These are phyloP conservation scores for Parascedosporium putredinis DNA, from an alignment of 2,329 filamentous ascomycete genomes.

Conservation along the genomic window DNA sequence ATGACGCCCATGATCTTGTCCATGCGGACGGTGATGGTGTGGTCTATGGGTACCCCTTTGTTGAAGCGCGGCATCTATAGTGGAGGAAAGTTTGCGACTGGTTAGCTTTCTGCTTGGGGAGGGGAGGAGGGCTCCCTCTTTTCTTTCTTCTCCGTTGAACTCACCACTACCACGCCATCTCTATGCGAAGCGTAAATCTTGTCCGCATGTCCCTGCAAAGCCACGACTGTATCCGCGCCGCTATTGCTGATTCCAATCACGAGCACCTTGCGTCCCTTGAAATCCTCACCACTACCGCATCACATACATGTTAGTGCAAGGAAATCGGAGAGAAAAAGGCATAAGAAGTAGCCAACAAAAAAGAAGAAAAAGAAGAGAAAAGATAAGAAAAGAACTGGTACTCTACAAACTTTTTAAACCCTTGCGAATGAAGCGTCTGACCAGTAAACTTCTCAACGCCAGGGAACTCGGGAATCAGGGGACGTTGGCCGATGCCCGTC, in stretches of 20 bases:
- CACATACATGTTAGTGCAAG: too few species aligned
- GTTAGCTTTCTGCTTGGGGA: not conserved
- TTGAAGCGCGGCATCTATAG: conserved; percentile 18
- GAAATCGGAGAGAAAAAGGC: too few species aligned
- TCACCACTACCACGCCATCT: conserved; percentile 25
- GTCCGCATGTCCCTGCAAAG: conserved; percentile 22
- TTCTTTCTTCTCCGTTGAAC: conserved; percentile 9
- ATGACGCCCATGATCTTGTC: conserved; percentile 20
- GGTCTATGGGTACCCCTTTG: conserved; percentile 25
- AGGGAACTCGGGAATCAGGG: conserved; percentile 24
- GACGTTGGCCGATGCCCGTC: conserved; percentile 22
- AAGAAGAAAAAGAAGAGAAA: too few species aligned
- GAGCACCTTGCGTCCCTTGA: conserved; percentile 30
- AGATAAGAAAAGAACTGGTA: too few species aligned
- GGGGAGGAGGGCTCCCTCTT: too few species aligned
- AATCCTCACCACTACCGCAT: conserved; percentile 17
- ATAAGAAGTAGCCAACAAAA: too few species aligned
- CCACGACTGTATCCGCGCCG: conserved; percentile 18
- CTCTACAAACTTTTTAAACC: conserved; percentile 23
- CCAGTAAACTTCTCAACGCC: conserved; percentile 27
- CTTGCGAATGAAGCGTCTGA: conserved; percentile 26
- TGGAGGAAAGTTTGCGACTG: too few species aligned
- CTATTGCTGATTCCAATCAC: conserved; percentile 33
- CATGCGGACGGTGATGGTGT: conserved; percentile 22
- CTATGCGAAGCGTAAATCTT: conserved; percentile 32